Percentiles rank a stretch among this genome's conserved stretches.
Evolutionary conservation across 768 basidiomycete genomes (phyloP).

Genomic region (Coprinopsis strossmayeri): DNA sequence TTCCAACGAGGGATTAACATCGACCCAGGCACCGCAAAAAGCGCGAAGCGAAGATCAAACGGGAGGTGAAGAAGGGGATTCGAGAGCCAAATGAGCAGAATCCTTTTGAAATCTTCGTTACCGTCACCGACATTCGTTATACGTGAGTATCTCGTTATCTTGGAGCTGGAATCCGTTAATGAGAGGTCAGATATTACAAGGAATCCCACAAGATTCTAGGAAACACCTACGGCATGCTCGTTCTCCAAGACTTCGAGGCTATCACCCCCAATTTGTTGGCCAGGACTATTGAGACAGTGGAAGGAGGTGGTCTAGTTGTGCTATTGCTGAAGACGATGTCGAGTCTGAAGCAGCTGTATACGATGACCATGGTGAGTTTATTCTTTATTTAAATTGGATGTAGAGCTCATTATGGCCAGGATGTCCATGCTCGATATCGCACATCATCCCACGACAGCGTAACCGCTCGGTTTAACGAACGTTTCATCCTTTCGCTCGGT

Average conservation of each 20-base stretch:
- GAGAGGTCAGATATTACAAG: constrained; percentile 76
- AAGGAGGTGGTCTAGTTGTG: constrained; percentile 88
- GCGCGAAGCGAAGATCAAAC: constrained; percentile 92
- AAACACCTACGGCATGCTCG: constrained; percentile 95
- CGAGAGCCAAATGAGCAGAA: constrained; percentile 93
- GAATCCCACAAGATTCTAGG: constrained; percentile 96
- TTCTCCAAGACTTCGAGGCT: constrained; percentile 97
- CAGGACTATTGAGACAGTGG: constrained; percentile 95
- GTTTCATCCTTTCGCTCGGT: constrained; percentile 95
- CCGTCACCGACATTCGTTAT: constrained; percentile 98
- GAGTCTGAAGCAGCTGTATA: constrained; percentile 85
- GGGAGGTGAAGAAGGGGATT: constrained; percentile 90
- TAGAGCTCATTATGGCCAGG: constrained; percentile 40
- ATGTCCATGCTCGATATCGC: constrained; percentile 91
- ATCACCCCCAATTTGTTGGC: constrained; percentile 96
- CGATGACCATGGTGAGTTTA: constrained; percentile 70
- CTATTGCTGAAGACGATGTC: constrained; percentile 93
- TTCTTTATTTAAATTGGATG: not conserved
- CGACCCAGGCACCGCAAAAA: constrained; percentile 89
- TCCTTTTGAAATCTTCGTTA: constrained; percentile 97
- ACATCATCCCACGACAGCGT: constrained; percentile 87
- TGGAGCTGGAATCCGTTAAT: not conserved
- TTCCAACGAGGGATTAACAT: too few species aligned
- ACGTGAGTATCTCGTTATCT: constrained; percentile 49
- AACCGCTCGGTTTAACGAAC: constrained; percentile 95